These are phyloP conservation scores for Cubamyces lactineus DNA, from an alignment of 768 basidiomycete genomes.

Conservation along the genomic window DNA sequence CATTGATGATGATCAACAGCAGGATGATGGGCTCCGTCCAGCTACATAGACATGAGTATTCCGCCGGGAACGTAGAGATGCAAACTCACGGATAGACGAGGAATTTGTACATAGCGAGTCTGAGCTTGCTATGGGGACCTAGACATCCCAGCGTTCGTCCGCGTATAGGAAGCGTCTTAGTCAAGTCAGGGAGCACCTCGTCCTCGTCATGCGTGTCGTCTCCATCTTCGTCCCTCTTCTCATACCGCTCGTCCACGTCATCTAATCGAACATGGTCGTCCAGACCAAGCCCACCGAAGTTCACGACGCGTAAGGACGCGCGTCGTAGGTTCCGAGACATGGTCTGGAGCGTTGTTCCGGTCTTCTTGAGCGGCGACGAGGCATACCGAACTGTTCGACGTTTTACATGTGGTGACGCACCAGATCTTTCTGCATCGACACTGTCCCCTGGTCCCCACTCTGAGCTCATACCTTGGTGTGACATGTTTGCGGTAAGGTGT, in stretches of 20 bases:
- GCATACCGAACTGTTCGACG: slow-evolving; percentile 56
- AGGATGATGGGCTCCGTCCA: slow-evolving; percentile 89
- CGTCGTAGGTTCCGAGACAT: slow-evolving; percentile 61
- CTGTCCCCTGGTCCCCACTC: slow-evolving; percentile 33
- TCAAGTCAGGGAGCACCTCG: slow-evolving; percentile 43
- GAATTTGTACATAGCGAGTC: slow-evolving; percentile 66
- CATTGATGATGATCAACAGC: slow-evolving; percentile 81
- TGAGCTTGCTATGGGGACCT: slow-evolving; percentile 65
- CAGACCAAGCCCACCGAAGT: slow-evolving; percentile 63
- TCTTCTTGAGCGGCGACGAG: slow-evolving; percentile 57
- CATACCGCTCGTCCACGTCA: slow-evolving; percentile 47
- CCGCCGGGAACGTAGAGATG: neutral
- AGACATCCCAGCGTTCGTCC: slow-evolving; percentile 82
- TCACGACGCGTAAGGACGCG: slow-evolving; percentile 81
- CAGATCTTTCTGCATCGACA: slow-evolving; percentile 54
- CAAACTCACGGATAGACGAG: slow-evolving; percentile 70
- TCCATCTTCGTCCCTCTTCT: slow-evolving; percentile 37
- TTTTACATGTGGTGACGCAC: slow-evolving; percentile 38
- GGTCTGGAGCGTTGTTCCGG: slow-evolving; percentile 59
- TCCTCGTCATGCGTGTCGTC: slow-evolving; percentile 37
- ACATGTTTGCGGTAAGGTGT: slow-evolving; percentile 58
- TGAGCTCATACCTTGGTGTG: slow-evolving; percentile 39
- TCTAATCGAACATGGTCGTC: slow-evolving; percentile 61
- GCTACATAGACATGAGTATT: slow-evolving; percentile 41
- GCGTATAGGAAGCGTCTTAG: slow-evolving; percentile 56